Base-by-base conservation (phyloP, 2,329 filamentous ascomycete genomes). In the Fusarium nanum region DNA sequence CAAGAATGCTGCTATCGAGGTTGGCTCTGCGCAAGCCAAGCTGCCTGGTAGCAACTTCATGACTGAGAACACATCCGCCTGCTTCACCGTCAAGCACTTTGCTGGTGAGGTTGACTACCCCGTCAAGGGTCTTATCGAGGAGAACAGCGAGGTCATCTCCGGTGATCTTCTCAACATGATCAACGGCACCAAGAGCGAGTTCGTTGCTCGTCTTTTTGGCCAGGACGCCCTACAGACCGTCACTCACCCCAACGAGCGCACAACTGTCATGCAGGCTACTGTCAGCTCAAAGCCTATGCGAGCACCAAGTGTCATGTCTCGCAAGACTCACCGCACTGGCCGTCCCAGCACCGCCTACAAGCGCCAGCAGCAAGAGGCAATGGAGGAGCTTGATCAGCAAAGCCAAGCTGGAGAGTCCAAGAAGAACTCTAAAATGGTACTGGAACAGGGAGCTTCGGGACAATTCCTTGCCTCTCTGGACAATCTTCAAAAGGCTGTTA, bases 51-150 rank as follows among this genome's bases (percentile, higher is more conserved):
- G 92, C 82, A 97, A 97, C 79, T 97, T 97, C 80, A 84, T 91
- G 52, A 95, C 94, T 0, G 91, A 93, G 67, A 97, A 97, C 80
- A 86, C 88, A 0, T 86, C 92, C 0, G 91, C 93, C 7, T 88
- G 88, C 12, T 99, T 99, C 81, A 94, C 94, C 0, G 90, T 99
- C 60, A 94, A 92, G 80, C 96, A 99, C 80, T 99, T 97, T 80
- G 95, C 95, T 41, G 96, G 96, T 53, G 96, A 98, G 78, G 93
- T 99, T 7, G 96, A 99, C 66, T 99, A 99, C 77, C 91, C 93
- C 4, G 88, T 97, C 65, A 91, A 91, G 73, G 93, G 93, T 7
- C 83, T 99, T 23, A 87, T 98, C 5, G 96, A 99, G 79, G 94
- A 97, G 81, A 99, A 99, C 72, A 93, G 94, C 56, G 96, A 99